phyloP scores from a whole-genome alignment of 306 rosid species.

The Carpinus viminea region DNA sequence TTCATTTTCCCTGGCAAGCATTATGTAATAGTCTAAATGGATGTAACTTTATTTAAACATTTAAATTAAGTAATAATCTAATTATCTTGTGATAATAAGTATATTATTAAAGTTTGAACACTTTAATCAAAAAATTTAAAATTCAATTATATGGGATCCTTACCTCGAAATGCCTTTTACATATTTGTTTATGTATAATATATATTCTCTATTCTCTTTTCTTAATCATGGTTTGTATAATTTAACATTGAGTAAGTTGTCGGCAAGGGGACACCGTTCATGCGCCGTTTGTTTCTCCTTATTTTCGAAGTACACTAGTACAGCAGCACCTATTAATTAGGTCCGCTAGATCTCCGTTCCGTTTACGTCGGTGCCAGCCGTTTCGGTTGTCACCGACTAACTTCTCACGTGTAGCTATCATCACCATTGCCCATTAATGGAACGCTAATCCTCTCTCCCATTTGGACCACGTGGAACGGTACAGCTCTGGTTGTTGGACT shows the following conservation, averaged over 20 bases:
- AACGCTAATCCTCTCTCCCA: background rate
- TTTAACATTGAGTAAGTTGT: background rate
- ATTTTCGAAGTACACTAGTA: no score
- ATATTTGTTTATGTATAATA: background rate
- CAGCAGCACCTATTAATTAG: background rate
- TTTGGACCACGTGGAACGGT: background rate
- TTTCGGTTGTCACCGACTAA: background rate
- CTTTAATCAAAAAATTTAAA: background rate
- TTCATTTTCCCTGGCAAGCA: no score
- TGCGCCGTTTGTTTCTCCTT: conserved; percentile 41
- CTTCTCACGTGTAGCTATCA: background rate
- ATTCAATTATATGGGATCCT: background rate
- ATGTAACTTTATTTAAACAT: no score
- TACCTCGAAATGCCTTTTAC: background rate
- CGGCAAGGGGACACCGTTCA: conserved; percentile 25
- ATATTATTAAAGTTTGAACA: background rate
- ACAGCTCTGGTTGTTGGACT: background rate
- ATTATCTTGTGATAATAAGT: no score
- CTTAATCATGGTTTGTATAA: background rate
- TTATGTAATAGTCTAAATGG: no score
- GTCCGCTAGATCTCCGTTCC: conserved; percentile 44
- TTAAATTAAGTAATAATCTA: no score
- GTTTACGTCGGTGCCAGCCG: conserved; percentile 50
- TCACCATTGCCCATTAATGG: background rate
- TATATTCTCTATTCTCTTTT: background rate